A percentile compares a stretch with the other conserved stretches of the same genome.
These are phyloP conservation scores for Colletotrichum shisoi DNA, from an alignment of 2,329 filamentous ascomycete species.

Conservation along the genomic window DNA sequence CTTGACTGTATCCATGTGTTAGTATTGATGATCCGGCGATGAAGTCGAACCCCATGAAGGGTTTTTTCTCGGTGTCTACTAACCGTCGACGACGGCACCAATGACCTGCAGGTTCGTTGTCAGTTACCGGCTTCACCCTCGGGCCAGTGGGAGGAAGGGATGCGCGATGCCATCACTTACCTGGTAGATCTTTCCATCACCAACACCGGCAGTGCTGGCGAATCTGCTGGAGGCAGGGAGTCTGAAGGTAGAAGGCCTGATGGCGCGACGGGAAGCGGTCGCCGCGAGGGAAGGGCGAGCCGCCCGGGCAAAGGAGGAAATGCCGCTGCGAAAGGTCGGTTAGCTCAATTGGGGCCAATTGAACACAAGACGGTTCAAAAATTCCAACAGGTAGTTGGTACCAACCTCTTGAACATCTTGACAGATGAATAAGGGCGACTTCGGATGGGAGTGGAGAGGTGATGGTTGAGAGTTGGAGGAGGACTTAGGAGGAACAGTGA, in stretches of 20 bases:
- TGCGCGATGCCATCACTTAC: slow-evolving; percentile 51
- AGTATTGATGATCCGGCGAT: slow-evolving; percentile 30
- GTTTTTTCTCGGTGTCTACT: slow-evolving; percentile 52
- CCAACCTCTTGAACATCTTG: slow-evolving; percentile 87
- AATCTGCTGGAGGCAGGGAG: slow-evolving; percentile 64
- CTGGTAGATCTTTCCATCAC: slow-evolving; percentile 75
- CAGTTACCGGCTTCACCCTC: slow-evolving; percentile 43
- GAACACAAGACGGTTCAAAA: slow-evolving; percentile 44
- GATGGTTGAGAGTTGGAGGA: slow-evolving; percentile 59
- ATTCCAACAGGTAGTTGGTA: slow-evolving; percentile 48
- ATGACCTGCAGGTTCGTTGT: slow-evolving; percentile 81
- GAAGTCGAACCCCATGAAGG: slow-evolving; percentile 14
- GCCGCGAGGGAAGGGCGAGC: slow-evolving; percentile 68
- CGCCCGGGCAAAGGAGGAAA: slow-evolving; percentile 70
- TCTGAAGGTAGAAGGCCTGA: slow-evolving; percentile 65
- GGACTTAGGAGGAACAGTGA: slow-evolving; percentile 58
- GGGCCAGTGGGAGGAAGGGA: slow-evolving; percentile 23
- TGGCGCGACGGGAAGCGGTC: slow-evolving; percentile 64
- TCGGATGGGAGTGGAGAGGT: slow-evolving; percentile 66
- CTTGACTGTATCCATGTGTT: slow-evolving; percentile 72
- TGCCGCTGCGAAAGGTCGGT: slow-evolving; percentile 63
- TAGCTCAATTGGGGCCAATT: slow-evolving; percentile 64
- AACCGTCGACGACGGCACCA: slow-evolving; percentile 98
- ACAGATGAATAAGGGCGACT: slow-evolving; percentile 72
- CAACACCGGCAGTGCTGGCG: slow-evolving; percentile 65